phyloP scores from a whole-genome alignment of 305 asterid genomes.

The Petunia hybrid region DNA sequence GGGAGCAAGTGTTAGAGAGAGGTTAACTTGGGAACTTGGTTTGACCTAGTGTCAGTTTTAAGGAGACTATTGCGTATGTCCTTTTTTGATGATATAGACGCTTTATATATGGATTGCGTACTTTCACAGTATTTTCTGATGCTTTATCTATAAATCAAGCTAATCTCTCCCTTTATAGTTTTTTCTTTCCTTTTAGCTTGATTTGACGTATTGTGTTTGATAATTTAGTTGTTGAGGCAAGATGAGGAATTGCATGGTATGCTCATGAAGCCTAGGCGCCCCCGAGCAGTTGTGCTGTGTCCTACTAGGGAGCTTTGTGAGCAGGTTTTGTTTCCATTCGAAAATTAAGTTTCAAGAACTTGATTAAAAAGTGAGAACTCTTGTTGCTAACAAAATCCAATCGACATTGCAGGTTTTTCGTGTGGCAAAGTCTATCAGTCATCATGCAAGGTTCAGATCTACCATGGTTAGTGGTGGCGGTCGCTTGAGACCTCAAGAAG shows the following conservation, averaged over 20 bases:
- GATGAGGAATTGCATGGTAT: slow-evolving; percentile 87
- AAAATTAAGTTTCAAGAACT: slow-evolving; percentile 14
- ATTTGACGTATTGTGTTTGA: slow-evolving; percentile 28
- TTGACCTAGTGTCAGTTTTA: neutral
- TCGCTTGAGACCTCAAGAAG: slow-evolving; percentile 96
- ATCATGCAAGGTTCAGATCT: slow-evolving; percentile 93
- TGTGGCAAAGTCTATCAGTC: slow-evolving; percentile 86
- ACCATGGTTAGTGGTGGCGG: slow-evolving; percentile 99
- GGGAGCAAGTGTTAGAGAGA: neutral
- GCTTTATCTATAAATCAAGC: too few relatives aligned
- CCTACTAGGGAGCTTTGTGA: slow-evolving; percentile 99
- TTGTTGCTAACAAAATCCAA: slow-evolving; percentile 27
- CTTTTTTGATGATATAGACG: neutral
- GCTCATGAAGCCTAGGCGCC: slow-evolving; percentile 94
- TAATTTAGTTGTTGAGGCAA: slow-evolving; percentile 74
- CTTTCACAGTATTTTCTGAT: too few relatives aligned
- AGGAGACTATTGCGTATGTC: neutral
- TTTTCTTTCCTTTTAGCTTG: neutral
- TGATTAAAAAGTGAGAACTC: neutral
- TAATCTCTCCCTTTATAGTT: neutral
- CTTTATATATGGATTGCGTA: neutral
- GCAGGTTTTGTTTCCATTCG: slow-evolving; percentile 59
- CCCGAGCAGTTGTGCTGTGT: slow-evolving; percentile 92
- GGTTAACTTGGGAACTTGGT: neutral
- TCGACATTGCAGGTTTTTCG: slow-evolving; percentile 71